Evolutionary conservation across 2,329 filamentous ascomycete species (phyloP), one percentile per base, ranked within the genome.

Genomic region (Colletotrichum sp.): DNA sequence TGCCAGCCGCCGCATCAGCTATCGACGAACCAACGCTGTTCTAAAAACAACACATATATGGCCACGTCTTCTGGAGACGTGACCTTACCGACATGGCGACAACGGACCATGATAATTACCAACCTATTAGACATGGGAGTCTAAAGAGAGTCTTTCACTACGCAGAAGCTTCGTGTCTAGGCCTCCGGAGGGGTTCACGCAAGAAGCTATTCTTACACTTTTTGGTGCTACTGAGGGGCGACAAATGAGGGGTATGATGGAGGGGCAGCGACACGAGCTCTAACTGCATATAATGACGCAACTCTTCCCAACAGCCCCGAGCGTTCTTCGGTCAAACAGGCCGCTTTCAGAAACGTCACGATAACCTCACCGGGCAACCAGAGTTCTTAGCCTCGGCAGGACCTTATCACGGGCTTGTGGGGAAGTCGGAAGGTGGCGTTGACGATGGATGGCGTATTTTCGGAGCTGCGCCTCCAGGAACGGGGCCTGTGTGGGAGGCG

Each of bases 361-460:
- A 73, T 55, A 39, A 52, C 44, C 36, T 73, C 34, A 68, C 64
- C 64, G 44, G 44, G 59, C 32, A 60, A 69, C 28, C 65, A 32
- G 28, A 6, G 27, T 34, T 27, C 1, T 36, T 22, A 63, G 59
- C 48, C 57, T 64, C 48, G 69, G 48, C 32, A 48, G 25, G 52
- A 32, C 66, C 64, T 32, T 52, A 32, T 30, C 28, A 30, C 34
- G 22, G 70, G 44, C 34, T 8, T 65, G 70, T 65, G 70, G 70
- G 70, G 64, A 73, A 25, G 70, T 65, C 36, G 44, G 28, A 68
- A 28, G 63, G 74, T 76, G 74, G 70, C 59, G 64, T 74, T 55
- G 48, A 64, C 59, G 25, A 69, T 27, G 65, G 68, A 69, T 32
- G 74, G 70, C 34, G 64, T 72, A 30, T 30, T n/a, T 48, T 64